Percentiles rank a stretch among this genome's conserved stretches.
Conservation (phyloP, 495 filamentous ascomycete genomes). For the Aspergillus sclerotiicarbonarius region DNA sequence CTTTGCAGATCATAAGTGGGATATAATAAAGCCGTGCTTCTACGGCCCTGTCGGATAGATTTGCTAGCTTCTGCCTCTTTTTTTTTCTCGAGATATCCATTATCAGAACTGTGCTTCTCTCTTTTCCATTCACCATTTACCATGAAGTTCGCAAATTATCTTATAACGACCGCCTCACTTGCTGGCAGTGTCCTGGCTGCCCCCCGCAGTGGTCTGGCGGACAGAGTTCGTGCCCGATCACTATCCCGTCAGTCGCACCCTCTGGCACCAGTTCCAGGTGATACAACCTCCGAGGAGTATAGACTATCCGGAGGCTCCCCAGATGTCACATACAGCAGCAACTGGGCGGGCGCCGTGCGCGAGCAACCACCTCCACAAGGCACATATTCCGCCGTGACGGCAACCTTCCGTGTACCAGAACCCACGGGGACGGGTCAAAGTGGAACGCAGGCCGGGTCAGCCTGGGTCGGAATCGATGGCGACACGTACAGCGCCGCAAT, state of each 20-base stretch:
- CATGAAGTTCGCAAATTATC: constrained; percentile 28
- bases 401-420: constrained; percentile 53
- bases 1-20: not conserved
- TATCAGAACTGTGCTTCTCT: not conserved
- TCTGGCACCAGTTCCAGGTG: constrained; percentile 10
- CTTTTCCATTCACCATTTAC: constrained; percentile 5
- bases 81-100: not conserved
- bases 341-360: constrained; percentile 60
- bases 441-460: constrained; percentile 48
- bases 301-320: constrained; percentile 19
- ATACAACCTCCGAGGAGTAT: constrained; percentile 18
- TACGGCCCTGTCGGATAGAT: not conserved
- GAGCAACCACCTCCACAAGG: constrained; percentile 39
- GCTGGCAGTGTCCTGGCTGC: constrained; percentile 28
- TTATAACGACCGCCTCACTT: constrained; percentile 25
- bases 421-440: constrained; percentile 33
- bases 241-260: constrained; percentile 28
- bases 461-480: constrained; percentile 65
- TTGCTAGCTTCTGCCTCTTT: not conserved
- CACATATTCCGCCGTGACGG: constrained; percentile 52
- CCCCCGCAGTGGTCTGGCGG: constrained; percentile 24
- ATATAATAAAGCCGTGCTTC: not conserved
- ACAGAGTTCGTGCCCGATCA: constrained; percentile 29
- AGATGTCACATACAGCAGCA: constrained; percentile 51
- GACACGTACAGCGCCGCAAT: constrained; percentile 57